Base-by-base conservation (phyloP, 495 filamentous ascomycete species). In the Staphylotrichum tortipilum region DNA sequence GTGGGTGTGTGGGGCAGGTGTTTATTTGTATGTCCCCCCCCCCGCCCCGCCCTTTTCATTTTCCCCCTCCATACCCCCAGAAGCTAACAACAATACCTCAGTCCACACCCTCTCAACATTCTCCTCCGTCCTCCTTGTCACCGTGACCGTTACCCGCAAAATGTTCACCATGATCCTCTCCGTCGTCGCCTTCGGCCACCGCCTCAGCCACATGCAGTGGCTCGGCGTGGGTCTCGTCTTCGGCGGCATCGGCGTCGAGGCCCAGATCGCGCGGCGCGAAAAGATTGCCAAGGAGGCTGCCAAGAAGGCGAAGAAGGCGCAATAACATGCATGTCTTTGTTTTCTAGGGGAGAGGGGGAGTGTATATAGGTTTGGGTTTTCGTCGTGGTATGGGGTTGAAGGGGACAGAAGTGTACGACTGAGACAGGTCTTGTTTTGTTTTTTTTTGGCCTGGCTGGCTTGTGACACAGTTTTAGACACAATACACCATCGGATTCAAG, bases 121-220 rank as follows among this genome's bases (percentile, higher is more conserved):
- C 70, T 92, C 87, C 29, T 89, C 84, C 8, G 74, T 98, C 48
- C 76, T 97, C 43, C 81, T 98, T 23, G 92, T 96, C 11, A 98
- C 92, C 9, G 89, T 98, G 0, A 98, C 90, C 2, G 92, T 98
- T 10, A 98, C 92, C 37, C 76, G 92, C 55, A 98, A 98, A 72
- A 98, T 98, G 94, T 76, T 96, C 62, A 96, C 89, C 50, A 98
- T 98, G 92, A 85, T 97, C 52, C 76, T 98, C 36, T 91, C 85
- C 52, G 92, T 98, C 22, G 73, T 97, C 44, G 88, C 86, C 73
- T 98, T 96, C 67, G 92, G 94, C 24, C 94, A 98, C 64, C 78
- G 77, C 44, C 73, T 98, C 44, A 84, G 78, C 18, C 67, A 72
- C 30, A 94, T 90, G 73, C 92, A 98, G 70, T 69, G 88, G 86